phyloP scores from a whole-genome alignment of 495 filamentous ascomycete species.

The Hyaloscypha finlandica region DNA sequence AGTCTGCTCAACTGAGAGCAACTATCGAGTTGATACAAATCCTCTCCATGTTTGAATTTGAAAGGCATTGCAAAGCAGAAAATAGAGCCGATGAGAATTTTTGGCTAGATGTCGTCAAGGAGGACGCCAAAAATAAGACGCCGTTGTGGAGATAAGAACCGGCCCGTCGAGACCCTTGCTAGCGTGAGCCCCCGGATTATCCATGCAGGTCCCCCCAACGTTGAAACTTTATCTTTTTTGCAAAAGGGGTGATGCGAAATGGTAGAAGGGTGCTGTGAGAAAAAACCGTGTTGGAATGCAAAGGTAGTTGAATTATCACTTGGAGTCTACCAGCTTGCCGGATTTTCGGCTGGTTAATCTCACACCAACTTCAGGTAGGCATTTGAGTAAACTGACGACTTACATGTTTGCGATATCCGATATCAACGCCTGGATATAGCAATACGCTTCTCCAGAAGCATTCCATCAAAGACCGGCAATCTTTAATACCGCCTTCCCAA shows the following conservation, averaged over 20 bases:
- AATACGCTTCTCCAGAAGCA: not conserved
- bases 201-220: not conserved
- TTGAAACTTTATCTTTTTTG: not conserved
- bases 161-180: not conserved
- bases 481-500: slow-evolving; percentile 86
- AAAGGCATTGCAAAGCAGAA: not conserved
- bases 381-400: not conserved
- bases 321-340: no score
- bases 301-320: no score
- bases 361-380: no score
- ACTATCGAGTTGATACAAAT: not conserved
- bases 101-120: not conserved
- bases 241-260: not conserved
- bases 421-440: not conserved
- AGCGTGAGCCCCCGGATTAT: not conserved
- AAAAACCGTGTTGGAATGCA: no score
- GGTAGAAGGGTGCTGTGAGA: no score
- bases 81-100: not conserved
- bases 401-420: not conserved
- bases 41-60: not conserved
- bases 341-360: no score
- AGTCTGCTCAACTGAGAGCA: not conserved
- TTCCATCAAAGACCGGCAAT: slow-evolving; percentile 41
- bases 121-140: not conserved
- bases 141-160: not conserved